Conservation (phyloP, 1,284 basidiomycete species). For the Pseudomicrostroma phylloplanum region DNA sequence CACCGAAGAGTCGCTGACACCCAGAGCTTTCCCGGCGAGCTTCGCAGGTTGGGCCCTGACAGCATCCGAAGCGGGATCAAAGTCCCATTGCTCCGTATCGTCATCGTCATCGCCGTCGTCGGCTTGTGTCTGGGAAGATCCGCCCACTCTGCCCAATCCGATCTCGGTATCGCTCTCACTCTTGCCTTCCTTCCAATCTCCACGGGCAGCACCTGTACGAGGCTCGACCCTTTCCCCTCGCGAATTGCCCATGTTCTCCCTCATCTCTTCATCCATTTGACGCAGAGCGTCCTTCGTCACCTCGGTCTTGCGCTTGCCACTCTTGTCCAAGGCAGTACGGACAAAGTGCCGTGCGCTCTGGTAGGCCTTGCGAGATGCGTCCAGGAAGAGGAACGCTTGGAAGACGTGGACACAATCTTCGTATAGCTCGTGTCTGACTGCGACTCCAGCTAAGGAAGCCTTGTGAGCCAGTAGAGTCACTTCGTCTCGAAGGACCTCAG, state of each 20-base stretch:
- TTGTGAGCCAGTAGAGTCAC: slow-evolving; percentile 90
- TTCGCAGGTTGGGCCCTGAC: slow-evolving; percentile 8
- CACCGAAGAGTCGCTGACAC: slow-evolving; percentile 6
- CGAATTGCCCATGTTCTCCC: slow-evolving; percentile 29
- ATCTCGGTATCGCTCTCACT: slow-evolving; percentile 10
- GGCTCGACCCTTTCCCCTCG: slow-evolving; percentile 28
- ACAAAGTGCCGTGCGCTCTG: slow-evolving; percentile 49
- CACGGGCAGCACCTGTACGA: slow-evolving; percentile 21
- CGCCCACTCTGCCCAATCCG: slow-evolving; percentile 1
- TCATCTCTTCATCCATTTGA: slow-evolving; percentile 38
- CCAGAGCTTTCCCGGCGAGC: slow-evolving; percentile 3
- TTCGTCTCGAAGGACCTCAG: slow-evolving; percentile 88
- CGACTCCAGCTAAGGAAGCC: slow-evolving; percentile 76
- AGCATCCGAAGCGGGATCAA: not conserved
- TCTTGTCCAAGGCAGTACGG: slow-evolving; percentile 45
- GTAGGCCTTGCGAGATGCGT: slow-evolving; percentile 48
- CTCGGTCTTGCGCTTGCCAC: slow-evolving; percentile 53
- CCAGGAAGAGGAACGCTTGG: slow-evolving; percentile 49
- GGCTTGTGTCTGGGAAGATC: slow-evolving; percentile 16
- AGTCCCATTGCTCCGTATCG: slow-evolving; percentile 12
- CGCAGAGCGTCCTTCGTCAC: slow-evolving; percentile 60
- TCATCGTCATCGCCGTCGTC: slow-evolving; percentile 21
- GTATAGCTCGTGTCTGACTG: slow-evolving; percentile 84
- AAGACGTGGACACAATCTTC: slow-evolving; percentile 66
- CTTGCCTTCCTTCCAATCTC: slow-evolving; percentile 6